A percentile compares a stretch with the other conserved stretches of the same genome.
phyloP scores from a whole-genome alignment of 139 green algal genomes.

The Bryopsis sp. region DNA sequence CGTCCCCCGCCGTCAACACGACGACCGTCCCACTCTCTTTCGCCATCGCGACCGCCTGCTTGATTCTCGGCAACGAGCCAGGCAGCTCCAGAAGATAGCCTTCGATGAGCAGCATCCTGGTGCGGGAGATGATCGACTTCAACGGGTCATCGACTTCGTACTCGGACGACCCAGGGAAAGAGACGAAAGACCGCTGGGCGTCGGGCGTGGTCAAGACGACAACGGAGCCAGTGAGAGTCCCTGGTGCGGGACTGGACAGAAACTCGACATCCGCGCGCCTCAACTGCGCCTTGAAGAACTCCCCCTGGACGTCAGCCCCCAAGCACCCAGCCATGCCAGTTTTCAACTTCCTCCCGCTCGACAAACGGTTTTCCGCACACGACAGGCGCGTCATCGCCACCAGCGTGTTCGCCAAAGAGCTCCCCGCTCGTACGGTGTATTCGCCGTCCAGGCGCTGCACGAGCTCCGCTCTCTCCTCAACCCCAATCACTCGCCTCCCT shows the following conservation, averaged over 20 bases:
- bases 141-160: conserved; percentile 28
- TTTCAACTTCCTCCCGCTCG: conserved; percentile 22
- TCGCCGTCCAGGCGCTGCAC: neutral
- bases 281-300: conserved; percentile 65
- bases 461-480: conserved; percentile 1
- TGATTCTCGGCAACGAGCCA: conserved; percentile 15
- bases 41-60: conserved; percentile 35
- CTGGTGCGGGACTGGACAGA: conserved; percentile 20
- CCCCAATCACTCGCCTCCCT: conserved; percentile 29
- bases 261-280: conserved; percentile 49
- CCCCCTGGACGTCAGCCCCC: conserved; percentile 54
- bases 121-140: conserved; percentile 7
- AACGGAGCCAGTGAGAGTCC: conserved; percentile 61
- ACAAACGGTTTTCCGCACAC: conserved; percentile 20
- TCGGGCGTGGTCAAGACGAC: conserved; percentile 85
- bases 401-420: conserved; percentile 85
- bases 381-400: conserved; percentile 64
- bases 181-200: conserved; percentile 84
- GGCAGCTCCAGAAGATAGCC: conserved; percentile 34
- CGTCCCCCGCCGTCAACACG: conserved; percentile 75
- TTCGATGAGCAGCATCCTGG: conserved; percentile 32
- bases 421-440: conserved; percentile 54
- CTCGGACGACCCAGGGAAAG: conserved; percentile 51
- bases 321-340: conserved; percentile 54
- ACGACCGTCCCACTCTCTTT: conserved; percentile 48